phyloP scores from a whole-genome alignment of 2,329 filamentous ascomycete genomes.

The Grosmannia serpens region DNA sequence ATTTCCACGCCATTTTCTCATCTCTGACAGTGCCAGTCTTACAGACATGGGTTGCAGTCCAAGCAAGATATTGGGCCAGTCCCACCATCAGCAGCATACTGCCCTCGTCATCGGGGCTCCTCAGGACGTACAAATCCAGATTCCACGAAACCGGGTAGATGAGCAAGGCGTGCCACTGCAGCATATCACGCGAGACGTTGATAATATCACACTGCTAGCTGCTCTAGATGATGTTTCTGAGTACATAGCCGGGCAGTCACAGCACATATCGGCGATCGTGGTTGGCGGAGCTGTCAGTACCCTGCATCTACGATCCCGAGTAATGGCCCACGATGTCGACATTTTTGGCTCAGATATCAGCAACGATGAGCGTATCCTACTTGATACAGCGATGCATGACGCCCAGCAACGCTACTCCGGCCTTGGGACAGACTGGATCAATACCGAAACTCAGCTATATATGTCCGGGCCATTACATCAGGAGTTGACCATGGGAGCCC shows the following conservation, averaged over 20 bases:
- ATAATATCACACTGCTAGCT: neutral
- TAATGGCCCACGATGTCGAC: neutral
- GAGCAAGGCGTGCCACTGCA: neutral
- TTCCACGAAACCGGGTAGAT: neutral
- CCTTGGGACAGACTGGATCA: neutral
- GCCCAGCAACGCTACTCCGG: neutral
- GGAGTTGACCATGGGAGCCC: neutral
- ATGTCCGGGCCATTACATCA: neutral
- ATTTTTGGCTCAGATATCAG: neutral
- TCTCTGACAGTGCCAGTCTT: no score
- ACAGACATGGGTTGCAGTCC: no score
- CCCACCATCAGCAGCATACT: no score
- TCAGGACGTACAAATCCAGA: neutral
- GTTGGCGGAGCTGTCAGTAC: conserved; percentile 3
- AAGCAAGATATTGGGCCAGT: no score
- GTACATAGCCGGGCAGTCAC: neutral
- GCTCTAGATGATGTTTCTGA: neutral
- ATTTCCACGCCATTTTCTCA: no score
- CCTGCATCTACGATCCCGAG: neutral
- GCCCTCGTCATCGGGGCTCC: neutral
- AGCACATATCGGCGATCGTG: neutral
- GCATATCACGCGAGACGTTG: neutral
- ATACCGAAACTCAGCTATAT: neutral
- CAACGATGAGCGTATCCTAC: neutral
- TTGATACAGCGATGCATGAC: neutral